Evolutionary conservation across 768 basidiomycete genomes (phyloP), one percentile per base, ranked within the genome.

Genomic region (Termitomyces heimii): DNA sequence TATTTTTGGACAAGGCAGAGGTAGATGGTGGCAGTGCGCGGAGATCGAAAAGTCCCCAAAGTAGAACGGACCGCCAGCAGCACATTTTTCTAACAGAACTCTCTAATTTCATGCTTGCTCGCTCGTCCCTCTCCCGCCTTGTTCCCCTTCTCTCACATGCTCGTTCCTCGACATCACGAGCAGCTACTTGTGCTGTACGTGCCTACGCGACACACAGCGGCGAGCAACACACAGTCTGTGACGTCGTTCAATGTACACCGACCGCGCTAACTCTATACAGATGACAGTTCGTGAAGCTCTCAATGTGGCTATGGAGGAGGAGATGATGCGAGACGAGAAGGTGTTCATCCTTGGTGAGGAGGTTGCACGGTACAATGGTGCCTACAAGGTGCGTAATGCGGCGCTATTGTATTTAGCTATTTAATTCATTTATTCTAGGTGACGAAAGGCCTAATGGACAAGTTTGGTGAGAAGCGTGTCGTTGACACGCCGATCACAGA

Each of bases 251-350:
- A 58, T 48, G 58, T 61, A 58, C 50, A 32, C 42, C 56, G 45
- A 18, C 51, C 52, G 35, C 48, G 31, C 22, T 28, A 39, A 55
- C 26, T 44, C 24, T 53, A 51, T 55, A 51, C 32, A 94, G 93
- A 93, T 96, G 95, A 98, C 94, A 55, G 96, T 97, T 60, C 92
- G 97, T 68, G 97, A 99, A 55, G 97, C 97, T 44, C 87, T 99
- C 62, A 98, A 98, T 75, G 76, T 86, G 55, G 97, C 97, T 29
- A 94, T 99, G 92, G 97, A 98, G 77, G 97, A 99, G 76, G 97
- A 99, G 77, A 98, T 99, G 97, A 71, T 87, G 65, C 86, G 93
- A 45, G 97, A 99, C 73, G 91, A 95, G 71, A 88, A 78, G 35
- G 97, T 99, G 42, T 99, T 96, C 74, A 75, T 99, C 66, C 73